Evolutionary conservation across 163 green algal genomes (phyloP), one percentile per base, ranked within the genome.

Genomic region (Chlorella variabilis): DNA sequence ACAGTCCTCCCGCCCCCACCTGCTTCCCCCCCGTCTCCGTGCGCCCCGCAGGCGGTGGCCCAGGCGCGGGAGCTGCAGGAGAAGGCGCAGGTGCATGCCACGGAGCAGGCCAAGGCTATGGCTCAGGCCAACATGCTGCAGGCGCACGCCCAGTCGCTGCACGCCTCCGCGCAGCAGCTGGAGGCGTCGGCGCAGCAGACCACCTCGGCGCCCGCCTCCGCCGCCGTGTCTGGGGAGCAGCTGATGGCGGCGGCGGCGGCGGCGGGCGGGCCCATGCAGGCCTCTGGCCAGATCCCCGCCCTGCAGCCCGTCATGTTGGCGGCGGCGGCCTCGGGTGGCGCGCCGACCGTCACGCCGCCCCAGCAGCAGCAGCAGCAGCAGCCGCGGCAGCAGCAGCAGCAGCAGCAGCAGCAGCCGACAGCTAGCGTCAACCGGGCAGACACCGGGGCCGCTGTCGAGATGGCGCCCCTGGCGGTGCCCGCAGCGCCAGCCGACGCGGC

Each of bases 81-180:
- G 59, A 61, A 76, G 34, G 85, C 85, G 45, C 74, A 86, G 38
- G 75, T 49, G 34, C 85, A 89, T 42, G 85, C 82, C 17, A 36
- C 78, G 7, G 85, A 86, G 75, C 71, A 86, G 68, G 41, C 84
- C 73, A 84, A 87, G 79, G 71, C 89, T 75, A 80, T 90, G 49
- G 68, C 86, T 29, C 67, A 91, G 54, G 77, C 87, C 66, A 83
- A 73, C 33, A 54, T 84, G 61, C 68, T 89, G 71, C 51, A 79
- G 23, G 85, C 85, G 42, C 87, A 88, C 41, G 84, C 84, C 23
- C 65, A 70, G 45, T 83, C 77, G 11, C 69, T 89, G 33, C 34
- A 68, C 39, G 67, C 48, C 11, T 83, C 76, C n/a, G 49, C 56
- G 29, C 42, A 67, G 65, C 51, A 76, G 18, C 79, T 82, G 31